A percentile compares a stretch with the other conserved stretches of the same genome.
Evolutionary conservation across 306 rosid genomes (phyloP).

Genomic region (Trifolium pratense): DNA sequence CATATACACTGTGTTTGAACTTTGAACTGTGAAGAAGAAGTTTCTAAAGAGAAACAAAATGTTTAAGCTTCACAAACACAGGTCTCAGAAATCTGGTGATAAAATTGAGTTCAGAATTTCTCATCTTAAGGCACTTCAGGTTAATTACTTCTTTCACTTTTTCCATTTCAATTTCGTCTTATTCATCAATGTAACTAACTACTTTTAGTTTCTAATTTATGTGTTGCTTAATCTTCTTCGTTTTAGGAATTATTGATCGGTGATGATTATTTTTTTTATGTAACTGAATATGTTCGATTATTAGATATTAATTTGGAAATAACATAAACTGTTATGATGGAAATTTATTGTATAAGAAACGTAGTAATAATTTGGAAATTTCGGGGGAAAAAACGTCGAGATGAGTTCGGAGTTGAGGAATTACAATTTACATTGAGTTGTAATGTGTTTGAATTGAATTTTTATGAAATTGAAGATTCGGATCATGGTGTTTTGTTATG

Average conservation of each 20-base stretch:
- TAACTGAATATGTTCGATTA: neutral
- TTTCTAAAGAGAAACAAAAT: slow-evolving; percentile 46
- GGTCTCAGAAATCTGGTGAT: slow-evolving; percentile 60
- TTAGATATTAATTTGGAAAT: slow-evolving; percentile 10
- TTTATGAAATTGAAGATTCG: slow-evolving; percentile 29
- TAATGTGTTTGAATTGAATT: slow-evolving; percentile 12
- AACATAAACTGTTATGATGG: neutral
- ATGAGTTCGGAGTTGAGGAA: neutral
- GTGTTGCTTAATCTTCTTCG: slow-evolving; percentile 6
- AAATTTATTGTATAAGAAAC: too few species aligned
- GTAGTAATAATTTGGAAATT: too few species aligned
- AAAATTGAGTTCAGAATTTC: slow-evolving; percentile 64
- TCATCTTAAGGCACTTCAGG: slow-evolving; percentile 65
- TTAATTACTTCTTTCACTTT: neutral
- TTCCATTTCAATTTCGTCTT: neutral
- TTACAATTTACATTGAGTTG: slow-evolving; percentile 9
- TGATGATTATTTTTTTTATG: neutral
- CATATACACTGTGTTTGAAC: neutral
- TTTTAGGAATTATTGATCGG: too few species aligned
- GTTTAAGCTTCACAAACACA: slow-evolving; percentile 78
- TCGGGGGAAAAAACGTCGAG: too few species aligned
- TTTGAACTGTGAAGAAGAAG: neutral
- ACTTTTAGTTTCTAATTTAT: neutral
- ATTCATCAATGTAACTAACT: neutral
- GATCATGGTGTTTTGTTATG: slow-evolving; percentile 14